Evolutionary conservation across 2,329 filamentous ascomycete species (phyloP).

Genomic region (Ilyonectria mors-panacis): DNA sequence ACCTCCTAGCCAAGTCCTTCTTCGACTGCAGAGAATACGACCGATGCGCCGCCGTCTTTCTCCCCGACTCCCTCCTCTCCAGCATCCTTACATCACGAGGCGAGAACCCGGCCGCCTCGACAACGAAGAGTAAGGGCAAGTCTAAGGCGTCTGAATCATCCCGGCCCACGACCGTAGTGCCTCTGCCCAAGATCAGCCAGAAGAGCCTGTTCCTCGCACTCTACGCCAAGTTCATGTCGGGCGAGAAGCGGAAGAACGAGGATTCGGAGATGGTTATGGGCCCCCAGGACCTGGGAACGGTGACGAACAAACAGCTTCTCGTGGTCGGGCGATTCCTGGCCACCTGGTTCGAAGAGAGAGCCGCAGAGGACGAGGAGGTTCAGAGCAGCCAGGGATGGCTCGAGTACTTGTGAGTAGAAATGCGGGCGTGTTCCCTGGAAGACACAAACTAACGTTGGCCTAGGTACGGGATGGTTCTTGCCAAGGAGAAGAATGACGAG

Average conservation of each 20-base stretch:
- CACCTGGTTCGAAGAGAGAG: slow-evolving; percentile 82
- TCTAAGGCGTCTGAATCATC: slow-evolving; percentile 50
- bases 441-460: slow-evolving; percentile 12
- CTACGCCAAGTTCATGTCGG: slow-evolving; percentile 93
- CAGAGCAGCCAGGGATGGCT: slow-evolving; percentile 89
- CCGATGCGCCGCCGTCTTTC: slow-evolving; percentile 89
- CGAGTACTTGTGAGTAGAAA: slow-evolving; percentile 77
- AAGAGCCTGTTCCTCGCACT: slow-evolving; percentile 93
- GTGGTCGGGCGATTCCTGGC: slow-evolving; percentile 83
- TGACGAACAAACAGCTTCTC: slow-evolving; percentile 87
- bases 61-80: slow-evolving; percentile 84
- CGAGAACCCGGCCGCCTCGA: slow-evolving; percentile 53
- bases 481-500: slow-evolving; percentile 91
- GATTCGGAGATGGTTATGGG: slow-evolving; percentile 98
- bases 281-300: slow-evolving; percentile 88
- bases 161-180: slow-evolving; percentile 41
- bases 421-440: no score
- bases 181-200: slow-evolving; percentile 79
- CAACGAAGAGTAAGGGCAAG: slow-evolving; percentile 75
- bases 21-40: slow-evolving; percentile 98
- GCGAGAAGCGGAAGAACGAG: slow-evolving; percentile 96
- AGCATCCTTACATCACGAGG: slow-evolving; percentile 70
- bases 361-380: slow-evolving; percentile 70
- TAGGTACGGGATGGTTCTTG: slow-evolving; percentile 88
- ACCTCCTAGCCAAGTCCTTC: slow-evolving; percentile 91